Conservation (phyloP, 163 green algal genomes). For the Prototheca wickerhamii region DNA sequence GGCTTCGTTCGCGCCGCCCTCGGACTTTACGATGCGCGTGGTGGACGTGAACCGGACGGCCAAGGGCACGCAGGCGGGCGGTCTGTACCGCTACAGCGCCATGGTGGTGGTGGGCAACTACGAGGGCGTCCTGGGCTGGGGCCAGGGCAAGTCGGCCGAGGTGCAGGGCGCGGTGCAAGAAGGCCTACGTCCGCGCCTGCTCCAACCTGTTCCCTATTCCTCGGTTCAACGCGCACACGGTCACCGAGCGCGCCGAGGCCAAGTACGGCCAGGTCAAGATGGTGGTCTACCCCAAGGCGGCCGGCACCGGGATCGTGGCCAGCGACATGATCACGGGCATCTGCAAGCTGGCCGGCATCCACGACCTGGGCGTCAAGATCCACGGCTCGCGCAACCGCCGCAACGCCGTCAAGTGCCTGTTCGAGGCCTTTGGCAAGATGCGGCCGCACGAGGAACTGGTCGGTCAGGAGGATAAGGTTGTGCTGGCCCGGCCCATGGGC, state of each 20-base stretch:
- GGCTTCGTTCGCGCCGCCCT: conserved; percentile 12
- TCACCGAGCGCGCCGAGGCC: conserved; percentile 27
- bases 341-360: conserved; percentile 39
- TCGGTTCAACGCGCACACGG: conserved; percentile 37
- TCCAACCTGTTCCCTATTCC: conserved; percentile 39
- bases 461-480: conserved; percentile 5
- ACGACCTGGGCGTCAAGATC: conserved; percentile 47
- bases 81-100: conserved; percentile 36
- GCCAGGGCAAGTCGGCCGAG: conserved; percentile 40
- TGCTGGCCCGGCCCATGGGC: conserved; percentile 19
- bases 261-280: conserved; percentile 43
- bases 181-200: conserved; percentile 34
- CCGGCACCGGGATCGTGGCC: conserved; percentile 28
- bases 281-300: conserved; percentile 34
- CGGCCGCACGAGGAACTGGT: conserved; percentile 24
- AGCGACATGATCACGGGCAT: conserved; percentile 23
- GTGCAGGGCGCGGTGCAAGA: conserved; percentile 35
- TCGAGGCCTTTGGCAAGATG: conserved; percentile 35
- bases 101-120: conserved; percentile 47
- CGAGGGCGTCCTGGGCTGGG: conserved; percentile 43
- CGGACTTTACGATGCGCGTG: conserved; percentile 26
- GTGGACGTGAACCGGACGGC: conserved; percentile 48
- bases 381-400: conserved; percentile 41
- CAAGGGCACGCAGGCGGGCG: conserved; percentile 38
- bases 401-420: conserved; percentile 48